phyloP scores from a whole-genome alignment of 1,284 basidiomycete species.

The Leucoagaricus sp. region DNA sequence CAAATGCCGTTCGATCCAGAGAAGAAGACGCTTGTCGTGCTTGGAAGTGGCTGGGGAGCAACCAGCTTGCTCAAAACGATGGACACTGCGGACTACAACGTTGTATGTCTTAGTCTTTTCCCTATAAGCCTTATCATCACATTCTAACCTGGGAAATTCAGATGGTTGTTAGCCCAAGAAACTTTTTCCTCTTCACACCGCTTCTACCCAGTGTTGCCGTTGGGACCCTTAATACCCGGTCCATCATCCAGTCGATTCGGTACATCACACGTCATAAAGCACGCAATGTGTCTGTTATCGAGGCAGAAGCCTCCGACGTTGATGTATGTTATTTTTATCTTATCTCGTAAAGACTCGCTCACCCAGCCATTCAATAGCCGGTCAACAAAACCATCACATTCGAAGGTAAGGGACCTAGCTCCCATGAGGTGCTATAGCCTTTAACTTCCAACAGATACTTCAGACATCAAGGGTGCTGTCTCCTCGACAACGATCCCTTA shows the following conservation, averaged over 20 bases:
- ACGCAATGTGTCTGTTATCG: constrained; percentile 86
- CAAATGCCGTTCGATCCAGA: constrained; percentile 87
- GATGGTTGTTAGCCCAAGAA: constrained; percentile 93
- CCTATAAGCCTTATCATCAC: constrained; percentile 11
- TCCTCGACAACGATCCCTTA: constrained; percentile 82
- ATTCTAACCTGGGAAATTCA: constrained; percentile 26
- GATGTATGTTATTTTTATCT: constrained; percentile 53
- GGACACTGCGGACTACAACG: constrained; percentile 94
- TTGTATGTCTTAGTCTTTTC: constrained; percentile 55
- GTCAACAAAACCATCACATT: constrained; percentile 92
- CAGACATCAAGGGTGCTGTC: constrained; percentile 74
- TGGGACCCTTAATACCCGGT: constrained; percentile 81
- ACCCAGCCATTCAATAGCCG: constrained; percentile 46
- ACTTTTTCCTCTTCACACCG: constrained; percentile 97
- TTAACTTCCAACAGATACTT: constrained; percentile 53
- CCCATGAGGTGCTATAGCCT: background rate
- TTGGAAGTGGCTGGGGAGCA: constrained; percentile 96
- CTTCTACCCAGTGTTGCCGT: constrained; percentile 93
- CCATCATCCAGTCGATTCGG: constrained; percentile 92
- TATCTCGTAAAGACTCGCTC: constrained; percentile 3
- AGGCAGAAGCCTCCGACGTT: constrained; percentile 89
- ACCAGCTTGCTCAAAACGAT: constrained; percentile 89
- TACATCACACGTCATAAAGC: constrained; percentile 94
- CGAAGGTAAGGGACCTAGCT: constrained; percentile 50
- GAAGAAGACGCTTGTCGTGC: constrained; percentile 93